Conservation (phyloP, 2,329 filamentous ascomycete species). For the Fonsecaea monophora region DNA sequence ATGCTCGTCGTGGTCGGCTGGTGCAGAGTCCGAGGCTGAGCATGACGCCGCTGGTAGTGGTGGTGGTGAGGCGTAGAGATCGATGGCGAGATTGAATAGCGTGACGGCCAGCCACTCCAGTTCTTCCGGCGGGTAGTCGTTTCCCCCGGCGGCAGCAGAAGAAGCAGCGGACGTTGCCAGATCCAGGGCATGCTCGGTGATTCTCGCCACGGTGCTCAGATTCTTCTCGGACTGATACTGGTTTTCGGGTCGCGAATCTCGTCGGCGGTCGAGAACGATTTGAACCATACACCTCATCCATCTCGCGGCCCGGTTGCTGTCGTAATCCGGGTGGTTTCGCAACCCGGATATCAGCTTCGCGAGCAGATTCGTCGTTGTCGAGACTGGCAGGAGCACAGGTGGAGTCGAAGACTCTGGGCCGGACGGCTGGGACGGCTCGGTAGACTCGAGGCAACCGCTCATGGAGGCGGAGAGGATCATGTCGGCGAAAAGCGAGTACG, state of each 20-base stretch:
- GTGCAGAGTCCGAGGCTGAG: neutral
- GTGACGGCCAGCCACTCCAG: constrained; percentile 64
- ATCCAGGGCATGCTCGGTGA: constrained; percentile 46
- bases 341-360: constrained; percentile 73
- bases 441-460: too few species aligned
- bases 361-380: constrained; percentile 33
- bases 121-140: constrained; percentile 61
- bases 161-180: constrained; percentile 41
- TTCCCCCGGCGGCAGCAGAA: constrained; percentile 4
- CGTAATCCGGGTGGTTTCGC: constrained; percentile 63
- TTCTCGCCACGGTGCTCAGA: constrained; percentile 43
- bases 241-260: neutral
- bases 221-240: constrained; percentile 15
- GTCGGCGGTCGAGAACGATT: constrained; percentile 63
- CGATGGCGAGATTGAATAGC: constrained; percentile 63
- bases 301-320: constrained; percentile 68
- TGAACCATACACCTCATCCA: constrained; percentile 82
- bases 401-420: neutral
- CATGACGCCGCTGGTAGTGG: neutral
- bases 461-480: constrained; percentile 56
- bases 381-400: constrained; percentile 38
- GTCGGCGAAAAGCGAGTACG: constrained; percentile 71
- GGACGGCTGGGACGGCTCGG: too few species aligned
- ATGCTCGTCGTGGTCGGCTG: neutral
- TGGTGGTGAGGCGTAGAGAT: constrained; percentile 50